Percentiles rank a stretch among this genome's conserved stretches.
Evolutionary conservation across 179 eudicot genomes (phyloP).

Genomic region (Silene noctiflora): DNA sequence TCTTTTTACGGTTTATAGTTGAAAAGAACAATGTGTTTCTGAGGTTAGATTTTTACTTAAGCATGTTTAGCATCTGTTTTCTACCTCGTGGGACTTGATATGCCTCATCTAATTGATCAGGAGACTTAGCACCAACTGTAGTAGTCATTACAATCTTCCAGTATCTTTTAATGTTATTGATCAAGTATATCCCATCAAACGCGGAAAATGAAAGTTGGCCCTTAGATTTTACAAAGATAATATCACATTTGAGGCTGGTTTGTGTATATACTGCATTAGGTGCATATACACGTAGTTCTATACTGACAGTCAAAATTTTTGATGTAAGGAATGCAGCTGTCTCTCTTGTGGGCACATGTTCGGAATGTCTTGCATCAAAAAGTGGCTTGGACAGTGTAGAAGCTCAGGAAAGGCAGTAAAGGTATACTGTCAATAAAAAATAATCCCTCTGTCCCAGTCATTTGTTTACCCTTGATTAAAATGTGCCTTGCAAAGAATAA

Average conservation of each 20-base stretch:
- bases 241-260: not conserved
- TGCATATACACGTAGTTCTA: not conserved
- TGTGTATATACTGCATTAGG: constrained; percentile 5
- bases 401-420: constrained; percentile 48
- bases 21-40: not conserved
- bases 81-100: not conserved
- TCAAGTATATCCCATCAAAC: not conserved
- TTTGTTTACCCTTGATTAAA: too few species aligned
- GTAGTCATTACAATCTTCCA: not conserved
- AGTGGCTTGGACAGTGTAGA: constrained; percentile 60
- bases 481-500: too few species aligned
- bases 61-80: constrained; percentile 1
- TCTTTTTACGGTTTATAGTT: not conserved
- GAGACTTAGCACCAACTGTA: not conserved
- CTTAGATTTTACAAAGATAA: not conserved
- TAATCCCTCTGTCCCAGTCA: too few species aligned
- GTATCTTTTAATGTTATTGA: not conserved
- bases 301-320: constrained; percentile 13
- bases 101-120: not conserved
- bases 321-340: constrained; percentile 46
- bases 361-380: constrained; percentile 74
- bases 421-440: constrained; percentile 1
- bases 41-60: not conserved
- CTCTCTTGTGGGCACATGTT: constrained; percentile 88
- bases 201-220: not conserved